Conservation (phyloP, 2,329 filamentous ascomycete genomes). For the Cordyceps cicadae region DNA sequence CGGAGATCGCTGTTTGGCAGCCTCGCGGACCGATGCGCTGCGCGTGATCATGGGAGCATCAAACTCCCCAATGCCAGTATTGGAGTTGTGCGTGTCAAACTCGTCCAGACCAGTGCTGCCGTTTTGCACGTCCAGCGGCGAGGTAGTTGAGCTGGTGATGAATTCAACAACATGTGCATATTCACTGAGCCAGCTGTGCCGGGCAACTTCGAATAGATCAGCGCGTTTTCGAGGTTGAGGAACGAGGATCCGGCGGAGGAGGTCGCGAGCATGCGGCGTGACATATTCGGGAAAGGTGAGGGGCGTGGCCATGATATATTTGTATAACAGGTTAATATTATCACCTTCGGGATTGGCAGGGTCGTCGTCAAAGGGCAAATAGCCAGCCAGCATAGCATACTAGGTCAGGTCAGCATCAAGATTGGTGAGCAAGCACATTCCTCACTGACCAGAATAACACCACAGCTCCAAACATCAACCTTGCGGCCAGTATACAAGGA, state of each 20-base stretch:
- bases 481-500: slow-evolving; percentile 95
- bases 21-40: slow-evolving; percentile 87
- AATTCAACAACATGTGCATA: slow-evolving; percentile 95
- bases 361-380: slow-evolving; percentile 95
- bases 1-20: slow-evolving; percentile 58
- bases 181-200: slow-evolving; percentile 96
- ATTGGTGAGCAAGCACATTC: background rate
- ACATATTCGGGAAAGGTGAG: slow-evolving; percentile 98
- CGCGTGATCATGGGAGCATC: slow-evolving; percentile 62
- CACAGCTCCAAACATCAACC: slow-evolving; percentile 98
- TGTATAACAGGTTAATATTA: slow-evolving; percentile 98
- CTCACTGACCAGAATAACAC: slow-evolving; percentile 85
- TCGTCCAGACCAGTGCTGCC: slow-evolving; percentile 58
- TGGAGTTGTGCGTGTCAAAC: slow-evolving; percentile 61
- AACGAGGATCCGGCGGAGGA: slow-evolving; percentile 86
- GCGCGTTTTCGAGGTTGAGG: slow-evolving; percentile 91
- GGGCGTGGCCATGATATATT: slow-evolving; percentile 96
- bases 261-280: slow-evolving; percentile 87
- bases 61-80: slow-evolving; percentile 50
- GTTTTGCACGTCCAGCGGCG: slow-evolving; percentile 74
- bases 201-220: slow-evolving; percentile 92
- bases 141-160: slow-evolving; percentile 92
- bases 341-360: slow-evolving; percentile 97
- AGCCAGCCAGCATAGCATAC: slow-evolving; percentile 98
- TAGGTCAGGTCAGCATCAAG: slow-evolving; percentile 28